A percentile compares a stretch with the other conserved stretches of the same genome.
phyloP scores from a whole-genome alignment of 176 grass and related monocot species.

The Aechmea fasciata region DNA sequence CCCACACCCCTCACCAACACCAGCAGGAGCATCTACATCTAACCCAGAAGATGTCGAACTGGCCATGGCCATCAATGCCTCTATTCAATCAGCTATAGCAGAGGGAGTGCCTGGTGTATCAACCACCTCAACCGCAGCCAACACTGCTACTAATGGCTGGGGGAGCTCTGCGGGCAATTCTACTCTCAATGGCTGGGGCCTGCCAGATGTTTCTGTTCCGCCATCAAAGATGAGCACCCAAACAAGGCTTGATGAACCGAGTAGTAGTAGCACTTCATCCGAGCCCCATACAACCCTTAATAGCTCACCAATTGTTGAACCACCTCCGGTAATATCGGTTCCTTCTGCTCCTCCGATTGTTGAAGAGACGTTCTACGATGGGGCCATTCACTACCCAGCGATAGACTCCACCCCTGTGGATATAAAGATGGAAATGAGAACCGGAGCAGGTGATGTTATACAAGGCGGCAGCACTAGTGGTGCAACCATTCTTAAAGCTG shows the following conservation, averaged over 20 bases:
- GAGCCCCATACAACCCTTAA: conserved; percentile 11
- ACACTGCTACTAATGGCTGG: conserved; percentile 40
- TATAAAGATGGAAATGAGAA: conserved; percentile 21
- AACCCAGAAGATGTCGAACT: conserved; percentile 69
- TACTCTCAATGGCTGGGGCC: conserved; percentile 59
- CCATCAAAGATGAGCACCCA: conserved; percentile 33
- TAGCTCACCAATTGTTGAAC: conserved; percentile 12
- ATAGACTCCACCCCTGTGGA: conserved; percentile 58
- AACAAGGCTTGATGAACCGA: conserved; percentile 27
- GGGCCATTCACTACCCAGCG: conserved; percentile 64
- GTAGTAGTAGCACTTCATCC: conserved; percentile 36
- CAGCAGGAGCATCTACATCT: conserved; percentile 25
- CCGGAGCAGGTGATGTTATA: conserved; percentile 20
- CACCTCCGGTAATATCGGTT: conserved; percentile 19
- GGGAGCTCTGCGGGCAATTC: conserved; percentile 30
- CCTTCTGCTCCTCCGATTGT: conserved; percentile 72
- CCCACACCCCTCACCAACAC: conserved; percentile 17
- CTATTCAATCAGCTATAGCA: conserved; percentile 70
- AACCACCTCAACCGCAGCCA: conserved; percentile 20
- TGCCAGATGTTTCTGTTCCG: conserved; percentile 1
- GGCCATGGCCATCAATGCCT: conserved; percentile 85
- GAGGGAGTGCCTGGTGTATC: conserved; percentile 69
- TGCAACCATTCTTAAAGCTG: not conserved
- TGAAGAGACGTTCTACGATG: conserved; percentile 44
- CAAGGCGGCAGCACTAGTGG: not conserved